These are phyloP conservation scores for Reutealis trisperma DNA, from an alignment of 345 rosid species.

Conservation along the genomic window DNA sequence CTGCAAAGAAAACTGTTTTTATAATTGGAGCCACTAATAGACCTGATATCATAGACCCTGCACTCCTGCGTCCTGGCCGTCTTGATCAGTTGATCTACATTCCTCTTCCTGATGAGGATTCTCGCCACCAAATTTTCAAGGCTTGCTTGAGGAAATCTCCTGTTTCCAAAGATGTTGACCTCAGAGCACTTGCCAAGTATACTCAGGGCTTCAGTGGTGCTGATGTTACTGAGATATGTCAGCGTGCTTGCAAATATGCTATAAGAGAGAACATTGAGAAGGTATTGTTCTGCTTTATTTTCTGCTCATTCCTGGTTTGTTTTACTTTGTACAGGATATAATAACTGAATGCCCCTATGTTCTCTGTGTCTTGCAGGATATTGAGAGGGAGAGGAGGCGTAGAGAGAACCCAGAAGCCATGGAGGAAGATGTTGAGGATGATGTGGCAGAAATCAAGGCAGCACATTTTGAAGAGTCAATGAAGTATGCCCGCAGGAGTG, in stretches of 20 bases:
- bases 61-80: conserved; percentile 92
- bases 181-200: conserved; percentile 82
- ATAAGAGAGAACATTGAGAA: conserved; percentile 94
- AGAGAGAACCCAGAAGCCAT: conserved; percentile 88
- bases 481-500: conserved; percentile 91
- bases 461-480: conserved; percentile 92
- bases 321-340: not conserved
- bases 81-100: conserved; percentile 94
- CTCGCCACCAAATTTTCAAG: conserved; percentile 78
- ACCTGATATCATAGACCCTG: conserved; percentile 92
- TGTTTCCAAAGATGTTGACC: conserved; percentile 78
- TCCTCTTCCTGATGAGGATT: conserved; percentile 94
- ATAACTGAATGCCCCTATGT: not conserved
- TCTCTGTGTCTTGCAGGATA: conserved; percentile 47
- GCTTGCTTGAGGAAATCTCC: conserved; percentile 94
- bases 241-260: conserved; percentile 91
- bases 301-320: not conserved
- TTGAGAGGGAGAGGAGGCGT: conserved; percentile 82
- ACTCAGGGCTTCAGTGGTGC: conserved; percentile 97
- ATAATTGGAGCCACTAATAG: conserved; percentile 96
- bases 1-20: conserved; percentile 92
- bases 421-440: conserved; percentile 90
- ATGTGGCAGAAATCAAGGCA: conserved; percentile 79
- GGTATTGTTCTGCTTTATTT: conserved; percentile 30
- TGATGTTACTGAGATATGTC: conserved; percentile 95